Evolutionary conservation across 1,139 yeast genomes (phyloP).

Genomic region (Pichia sp.): DNA sequence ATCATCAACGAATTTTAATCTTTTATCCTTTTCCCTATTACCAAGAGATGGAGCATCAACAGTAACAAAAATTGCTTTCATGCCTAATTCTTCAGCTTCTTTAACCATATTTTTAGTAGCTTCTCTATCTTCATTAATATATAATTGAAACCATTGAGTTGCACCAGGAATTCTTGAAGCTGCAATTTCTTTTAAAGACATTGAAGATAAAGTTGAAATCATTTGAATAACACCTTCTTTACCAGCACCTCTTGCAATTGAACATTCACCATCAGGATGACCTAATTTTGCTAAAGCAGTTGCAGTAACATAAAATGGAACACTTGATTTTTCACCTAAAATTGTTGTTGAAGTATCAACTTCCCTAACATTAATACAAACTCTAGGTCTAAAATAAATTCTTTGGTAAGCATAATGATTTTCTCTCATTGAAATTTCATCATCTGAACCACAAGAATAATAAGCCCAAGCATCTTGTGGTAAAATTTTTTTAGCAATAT

Average conservation of each 20-base stretch:
- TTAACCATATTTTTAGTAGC: conserved; percentile 54
- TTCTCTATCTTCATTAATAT: conserved; percentile 68
- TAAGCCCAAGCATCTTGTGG: conserved; percentile 85
- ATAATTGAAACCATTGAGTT: conserved; percentile 86
- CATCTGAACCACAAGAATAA: conserved; percentile 88
- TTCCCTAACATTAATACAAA: conserved; percentile 62
- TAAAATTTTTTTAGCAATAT: conserved; percentile 71
- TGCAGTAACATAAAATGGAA: conserved; percentile 76
- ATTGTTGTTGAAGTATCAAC: conserved; percentile 41
- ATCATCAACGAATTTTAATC: conserved; percentile 56
- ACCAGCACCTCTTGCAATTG: conserved; percentile 69
- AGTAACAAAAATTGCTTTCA: conserved; percentile 75
- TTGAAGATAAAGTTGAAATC: conserved; percentile 76
- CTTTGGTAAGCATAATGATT: conserved; percentile 86
- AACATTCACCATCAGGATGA: conserved; percentile 76
- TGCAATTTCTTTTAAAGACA: conserved; percentile 66
- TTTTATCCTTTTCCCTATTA: conserved; percentile 67
- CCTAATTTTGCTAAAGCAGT: conserved; percentile 80
- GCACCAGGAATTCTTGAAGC: conserved; percentile 49
- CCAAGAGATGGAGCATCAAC: conserved; percentile 96
- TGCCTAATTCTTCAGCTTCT: conserved; percentile 70
- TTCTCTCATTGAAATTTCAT: conserved; percentile 82
- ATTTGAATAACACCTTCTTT: conserved; percentile 65
- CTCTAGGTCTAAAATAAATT: conserved; percentile 75
- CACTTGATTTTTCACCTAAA: conserved; percentile 43